Evolutionary conservation across 164 flowering plant species (phyloP).

Genomic region (Malania oleifera): DNA sequence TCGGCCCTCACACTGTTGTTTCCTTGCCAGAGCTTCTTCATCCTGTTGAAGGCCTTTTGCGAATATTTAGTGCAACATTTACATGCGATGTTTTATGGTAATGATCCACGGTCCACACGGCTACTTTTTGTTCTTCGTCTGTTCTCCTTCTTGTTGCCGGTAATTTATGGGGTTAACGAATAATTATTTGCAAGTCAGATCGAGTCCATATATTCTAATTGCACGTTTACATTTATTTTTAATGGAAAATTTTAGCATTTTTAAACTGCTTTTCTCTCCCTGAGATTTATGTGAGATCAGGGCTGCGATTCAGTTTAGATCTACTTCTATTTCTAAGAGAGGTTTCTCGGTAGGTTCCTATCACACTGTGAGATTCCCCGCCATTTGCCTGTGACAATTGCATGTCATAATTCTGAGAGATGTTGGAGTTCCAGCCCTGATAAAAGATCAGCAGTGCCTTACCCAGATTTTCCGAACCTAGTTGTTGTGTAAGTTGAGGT

Average conservation of each 20-base stretch:
- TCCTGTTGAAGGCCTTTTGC: slow-evolving; percentile 61
- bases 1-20: slow-evolving; percentile 27
- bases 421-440: slow-evolving; percentile 77
- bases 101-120: not conserved
- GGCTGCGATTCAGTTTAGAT: not conserved
- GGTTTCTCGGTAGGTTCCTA: slow-evolving; percentile 53
- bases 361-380: slow-evolving; percentile 64
- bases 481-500: slow-evolving; percentile 59
- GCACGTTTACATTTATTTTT: too few species aligned
- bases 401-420: slow-evolving; percentile 72
- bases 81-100: slow-evolving; percentile 78
- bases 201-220: too few species aligned
- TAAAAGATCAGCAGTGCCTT: slow-evolving; percentile 53
- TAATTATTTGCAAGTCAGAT: too few species aligned
- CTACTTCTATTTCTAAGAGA: slow-evolving; percentile 1
- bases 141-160: too few species aligned
- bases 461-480: slow-evolving; percentile 62
- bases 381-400: slow-evolving; percentile 73
- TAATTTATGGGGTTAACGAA: not conserved
- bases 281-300: not conserved
- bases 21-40: slow-evolving; percentile 72
- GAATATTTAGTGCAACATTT: slow-evolving; percentile 78
- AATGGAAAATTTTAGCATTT: not conserved
- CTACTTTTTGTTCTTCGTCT: not conserved
- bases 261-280: not conserved